These are phyloP conservation scores for Linanthus parryae DNA, from an alignment of 148 eudicot genomes.

Conservation along the genomic window DNA sequence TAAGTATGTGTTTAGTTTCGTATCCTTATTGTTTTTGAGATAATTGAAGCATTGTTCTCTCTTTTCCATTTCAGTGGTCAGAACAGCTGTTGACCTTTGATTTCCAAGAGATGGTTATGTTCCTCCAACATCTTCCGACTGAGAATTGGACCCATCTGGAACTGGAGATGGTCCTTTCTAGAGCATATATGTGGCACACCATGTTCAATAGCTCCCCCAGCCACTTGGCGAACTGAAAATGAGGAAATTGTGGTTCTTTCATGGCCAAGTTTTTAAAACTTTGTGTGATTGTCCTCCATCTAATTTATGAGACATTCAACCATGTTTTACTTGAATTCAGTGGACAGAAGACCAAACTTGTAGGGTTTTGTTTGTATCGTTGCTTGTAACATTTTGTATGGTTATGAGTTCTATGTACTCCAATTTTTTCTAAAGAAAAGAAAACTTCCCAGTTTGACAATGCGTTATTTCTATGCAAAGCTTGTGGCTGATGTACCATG, in stretches of 20 bases:
- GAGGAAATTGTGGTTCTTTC: neutral
- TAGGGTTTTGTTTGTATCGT: no score
- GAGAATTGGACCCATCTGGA: slow-evolving; percentile 75
- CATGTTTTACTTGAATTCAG: no score
- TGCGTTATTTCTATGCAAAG: no score
- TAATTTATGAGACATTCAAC: no score
- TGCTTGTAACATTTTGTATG: no score
- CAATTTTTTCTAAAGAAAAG: no score
- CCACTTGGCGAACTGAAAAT: slow-evolving; percentile 64
- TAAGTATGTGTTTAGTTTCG: neutral
- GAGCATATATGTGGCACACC: slow-evolving; percentile 97
- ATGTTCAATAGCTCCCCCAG: slow-evolving; percentile 89
- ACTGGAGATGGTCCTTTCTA: slow-evolving; percentile 90
- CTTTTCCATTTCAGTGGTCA: slow-evolving; percentile 63
- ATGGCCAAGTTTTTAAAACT: neutral
- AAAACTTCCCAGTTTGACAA: no score
- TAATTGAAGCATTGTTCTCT: neutral
- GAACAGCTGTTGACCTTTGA: slow-evolving; percentile 81
- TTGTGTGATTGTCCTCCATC: neutral
- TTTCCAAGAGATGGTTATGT: slow-evolving; percentile 98
- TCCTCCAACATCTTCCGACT: slow-evolving; percentile 92
- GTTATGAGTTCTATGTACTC: no score
- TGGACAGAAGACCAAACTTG: no score
- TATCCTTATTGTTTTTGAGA: neutral
- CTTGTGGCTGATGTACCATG: no score